Conservation (phyloP, 202 grass and related monocot genomes). For the Panicum hallii region DNA sequence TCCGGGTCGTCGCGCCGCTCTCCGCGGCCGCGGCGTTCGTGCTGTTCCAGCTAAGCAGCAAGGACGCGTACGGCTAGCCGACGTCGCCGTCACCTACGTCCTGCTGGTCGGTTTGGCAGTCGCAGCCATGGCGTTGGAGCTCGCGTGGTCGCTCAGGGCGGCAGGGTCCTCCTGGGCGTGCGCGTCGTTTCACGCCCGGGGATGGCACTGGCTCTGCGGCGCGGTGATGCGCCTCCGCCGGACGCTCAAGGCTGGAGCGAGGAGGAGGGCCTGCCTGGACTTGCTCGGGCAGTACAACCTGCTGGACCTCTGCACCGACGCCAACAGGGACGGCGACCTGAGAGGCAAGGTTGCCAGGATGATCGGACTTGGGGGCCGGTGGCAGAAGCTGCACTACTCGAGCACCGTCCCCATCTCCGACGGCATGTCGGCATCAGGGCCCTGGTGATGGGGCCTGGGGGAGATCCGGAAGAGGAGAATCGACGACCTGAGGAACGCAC, state of each 20-base stretch:
- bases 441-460: neutral
- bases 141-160: too few relatives aligned
- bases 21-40: too few relatives aligned
- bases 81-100: too few relatives aligned
- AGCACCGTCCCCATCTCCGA: neutral
- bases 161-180: too few relatives aligned
- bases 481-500: too few relatives aligned
- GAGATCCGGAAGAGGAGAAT: too few relatives aligned
- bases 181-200: neutral
- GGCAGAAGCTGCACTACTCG: neutral
- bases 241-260: neutral
- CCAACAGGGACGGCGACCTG: neutral
- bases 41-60: too few relatives aligned
- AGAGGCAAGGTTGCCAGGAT: neutral
- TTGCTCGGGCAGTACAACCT: neutral
- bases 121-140: too few relatives aligned
- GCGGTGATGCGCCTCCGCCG: neutral
- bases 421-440: neutral
- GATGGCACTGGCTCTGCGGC: too few relatives aligned
- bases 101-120: too few relatives aligned
- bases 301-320: neutral
- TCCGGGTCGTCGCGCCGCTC: too few relatives aligned
- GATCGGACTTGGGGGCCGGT: constrained; percentile 16
- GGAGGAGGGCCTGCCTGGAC: neutral
- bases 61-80: too few relatives aligned